These are phyloP conservation scores for Leucocoprinus sp. DNA, from an alignment of 768 basidiomycete genomes.

Conservation along the genomic window DNA sequence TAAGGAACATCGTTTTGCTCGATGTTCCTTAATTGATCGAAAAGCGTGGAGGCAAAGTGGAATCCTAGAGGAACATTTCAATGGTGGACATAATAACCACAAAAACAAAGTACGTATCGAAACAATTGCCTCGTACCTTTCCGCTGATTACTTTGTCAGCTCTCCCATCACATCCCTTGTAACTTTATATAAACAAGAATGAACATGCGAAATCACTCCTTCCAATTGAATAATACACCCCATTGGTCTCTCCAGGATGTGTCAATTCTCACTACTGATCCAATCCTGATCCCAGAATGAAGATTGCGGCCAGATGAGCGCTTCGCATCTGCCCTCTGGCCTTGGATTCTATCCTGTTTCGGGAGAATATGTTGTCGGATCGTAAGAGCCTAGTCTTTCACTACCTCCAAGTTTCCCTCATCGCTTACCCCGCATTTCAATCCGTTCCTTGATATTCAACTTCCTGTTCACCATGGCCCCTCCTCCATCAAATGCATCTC, in stretches of 20 bases:
- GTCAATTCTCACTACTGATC: conserved; percentile 14
- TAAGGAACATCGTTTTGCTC: conserved; percentile 76
- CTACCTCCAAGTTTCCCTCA: too few species aligned
- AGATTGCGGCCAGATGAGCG: conserved; percentile 88
- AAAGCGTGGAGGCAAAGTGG: conserved; percentile 55
- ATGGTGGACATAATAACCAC: conserved; percentile 67
- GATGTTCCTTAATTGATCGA: conserved; percentile 55
- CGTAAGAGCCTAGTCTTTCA: too few species aligned
- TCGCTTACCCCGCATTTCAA: too few species aligned
- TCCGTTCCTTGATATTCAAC: too few species aligned
- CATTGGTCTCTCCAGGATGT: conserved; percentile 62
- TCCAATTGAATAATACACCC: conserved; percentile 62
- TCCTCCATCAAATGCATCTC: too few species aligned
- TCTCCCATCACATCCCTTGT: conserved; percentile 81
- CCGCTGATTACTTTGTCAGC: conserved; percentile 27
- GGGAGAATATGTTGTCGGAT: conserved; percentile 67
- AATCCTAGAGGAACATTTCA: conserved; percentile 52
- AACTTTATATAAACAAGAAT: conserved; percentile 67
- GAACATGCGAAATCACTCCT: conserved; percentile 53
- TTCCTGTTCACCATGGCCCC: too few species aligned
- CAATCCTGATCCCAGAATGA: conserved; percentile 48
- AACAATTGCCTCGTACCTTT: neutral
- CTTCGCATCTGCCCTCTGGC: conserved; percentile 79
- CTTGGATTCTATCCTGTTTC: conserved; percentile 82
- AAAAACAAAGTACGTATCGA: conserved; percentile 55